phyloP scores from a whole-genome alignment of 352 stramenopile species.

The Phytophthora pisi region DNA sequence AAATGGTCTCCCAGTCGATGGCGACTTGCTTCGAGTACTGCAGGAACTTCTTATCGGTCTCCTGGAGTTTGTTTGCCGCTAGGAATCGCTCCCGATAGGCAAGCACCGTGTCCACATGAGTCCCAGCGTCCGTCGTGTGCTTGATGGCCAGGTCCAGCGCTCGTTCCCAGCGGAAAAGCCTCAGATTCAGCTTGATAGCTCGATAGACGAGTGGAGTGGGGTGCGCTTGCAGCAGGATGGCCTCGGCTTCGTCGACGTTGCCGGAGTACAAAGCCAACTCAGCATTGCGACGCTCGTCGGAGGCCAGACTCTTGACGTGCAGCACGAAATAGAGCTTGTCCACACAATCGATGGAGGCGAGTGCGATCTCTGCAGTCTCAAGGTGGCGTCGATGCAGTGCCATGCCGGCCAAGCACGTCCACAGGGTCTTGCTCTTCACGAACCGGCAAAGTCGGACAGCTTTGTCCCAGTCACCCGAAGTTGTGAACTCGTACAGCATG shows the following conservation, averaged over 20 bases:
- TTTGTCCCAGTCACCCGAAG: conserved; percentile 88
- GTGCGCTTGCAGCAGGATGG: conserved; percentile 91
- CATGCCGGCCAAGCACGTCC: conserved; percentile 92
- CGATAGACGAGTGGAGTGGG: conserved; percentile 90
- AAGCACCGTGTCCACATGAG: conserved; percentile 91
- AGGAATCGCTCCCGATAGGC: conserved; percentile 90
- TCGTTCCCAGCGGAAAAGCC: conserved; percentile 89
- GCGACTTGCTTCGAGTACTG: conserved; percentile 88
- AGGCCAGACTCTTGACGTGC: conserved; percentile 86
- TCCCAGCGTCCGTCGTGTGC: conserved; percentile 84
- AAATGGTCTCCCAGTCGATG: conserved; percentile 88
- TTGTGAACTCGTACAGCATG: conserved; percentile 90
- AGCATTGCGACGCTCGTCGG: conserved; percentile 86
- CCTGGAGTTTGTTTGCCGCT: conserved; percentile 83
- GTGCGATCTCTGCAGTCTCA: conserved; percentile 90
- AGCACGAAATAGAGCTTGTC: conserved; percentile 95
- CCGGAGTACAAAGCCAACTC: conserved; percentile 88
- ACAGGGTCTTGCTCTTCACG: conserved; percentile 89
- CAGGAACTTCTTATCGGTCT: conserved; percentile 90
- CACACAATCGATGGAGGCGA: conserved; percentile 92
- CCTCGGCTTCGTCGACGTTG: conserved; percentile 91
- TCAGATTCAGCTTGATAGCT: conserved; percentile 94
- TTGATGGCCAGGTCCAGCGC: conserved; percentile 91
- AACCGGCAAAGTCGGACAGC: conserved; percentile 91
- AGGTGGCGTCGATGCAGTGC: conserved; percentile 89